These are phyloP conservation scores for Alopecurus myosuroides DNA, from an alignment of 176 grass and related monocot species.

Conservation along the genomic window DNA sequence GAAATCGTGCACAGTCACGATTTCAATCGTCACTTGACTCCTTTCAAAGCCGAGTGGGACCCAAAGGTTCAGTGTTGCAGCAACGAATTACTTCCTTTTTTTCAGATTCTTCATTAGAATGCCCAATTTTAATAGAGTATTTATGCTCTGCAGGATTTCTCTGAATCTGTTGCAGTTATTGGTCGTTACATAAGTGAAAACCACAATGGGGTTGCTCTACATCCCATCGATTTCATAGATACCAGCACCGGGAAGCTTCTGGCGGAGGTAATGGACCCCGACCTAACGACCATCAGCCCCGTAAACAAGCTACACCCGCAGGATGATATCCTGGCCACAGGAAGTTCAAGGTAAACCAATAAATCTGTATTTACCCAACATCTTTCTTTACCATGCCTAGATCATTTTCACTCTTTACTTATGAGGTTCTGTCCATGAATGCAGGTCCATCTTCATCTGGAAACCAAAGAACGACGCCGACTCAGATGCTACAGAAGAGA, in stretches of 20 bases:
- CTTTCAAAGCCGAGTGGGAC: slow-evolving; percentile 96
- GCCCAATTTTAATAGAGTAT: neutral
- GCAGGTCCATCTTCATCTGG: slow-evolving; percentile 92
- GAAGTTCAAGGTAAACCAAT: slow-evolving; percentile 70
- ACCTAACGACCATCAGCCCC: slow-evolving; percentile 88
- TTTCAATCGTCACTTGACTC: slow-evolving; percentile 95
- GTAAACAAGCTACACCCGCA: slow-evolving; percentile 87
- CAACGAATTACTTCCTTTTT: neutral
- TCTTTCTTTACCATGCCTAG: neutral
- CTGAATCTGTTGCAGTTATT: slow-evolving; percentile 76
- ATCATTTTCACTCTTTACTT: neutral
- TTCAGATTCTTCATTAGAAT: neutral
- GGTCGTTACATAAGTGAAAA: slow-evolving; percentile 97
- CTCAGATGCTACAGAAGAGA: slow-evolving; percentile 26
- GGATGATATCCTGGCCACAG: slow-evolving; percentile 74
- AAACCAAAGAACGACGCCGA: slow-evolving; percentile 40
- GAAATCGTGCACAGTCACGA: slow-evolving; percentile 98
- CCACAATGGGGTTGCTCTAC: slow-evolving; percentile 82
- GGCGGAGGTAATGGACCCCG: slow-evolving; percentile 78
- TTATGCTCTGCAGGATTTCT: slow-evolving; percentile 56
- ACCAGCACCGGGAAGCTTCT: slow-evolving; percentile 77
- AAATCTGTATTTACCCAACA: neutral
- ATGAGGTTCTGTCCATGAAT: slow-evolving; percentile 17
- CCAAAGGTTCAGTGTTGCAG: slow-evolving; percentile 58
- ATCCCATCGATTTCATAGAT: slow-evolving; percentile 98